Base-by-base conservation (phyloP, 164 flowering plant genomes). In the Umbilicus rupestris region DNA sequence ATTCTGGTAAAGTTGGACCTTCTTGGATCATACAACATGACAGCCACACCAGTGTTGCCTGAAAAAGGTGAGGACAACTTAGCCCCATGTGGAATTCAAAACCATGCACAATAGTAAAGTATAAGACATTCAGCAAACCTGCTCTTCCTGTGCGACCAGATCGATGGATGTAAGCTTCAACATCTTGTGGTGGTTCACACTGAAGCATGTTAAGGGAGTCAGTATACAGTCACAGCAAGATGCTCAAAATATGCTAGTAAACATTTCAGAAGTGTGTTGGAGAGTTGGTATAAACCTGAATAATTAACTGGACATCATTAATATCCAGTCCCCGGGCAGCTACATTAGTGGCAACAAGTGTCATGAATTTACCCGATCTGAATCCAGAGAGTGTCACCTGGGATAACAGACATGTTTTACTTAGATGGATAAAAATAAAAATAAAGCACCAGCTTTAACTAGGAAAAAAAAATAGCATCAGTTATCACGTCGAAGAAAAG, bases 161-260 rank as follows among this genome's bases (percentile, higher is more conserved):
- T 17, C 98, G 95, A 78, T 94, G 97, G 39, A 94, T 94, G 74
- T 94, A 94, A 31, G 81, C 96, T 80, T 94, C 99, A 1, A 94
- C 96, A 80, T 91, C 99, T 64, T 87, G 86, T 14, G 99, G 99
- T 19, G 99, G 97, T 66, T 94, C 97, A 85, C 97, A 91, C 97
- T 91, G 67, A 55, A 78, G 65, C 4, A 1, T 46, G 33, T 59
- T 14, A 73, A 46, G 10, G 39, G 22, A 17, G 17, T 41, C 62
- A 71, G 41, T 39, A 30, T 16, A 41, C 0, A 24, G 12, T 15
- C 8, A 22, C 26, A 12, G 19, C 29, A 5, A 33, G 35, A 7
- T 10, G 37, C 37, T 35, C 37, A 35, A 35, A 35, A 35, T 3
- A 35, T 26, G 28, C 2, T 31, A 3, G 1, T 14, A 45, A 3